Evolutionary conservation across 2,329 filamentous ascomycete species (phyloP), one percentile per base, ranked within the genome.

Genomic region (Penicillium hordei): DNA sequence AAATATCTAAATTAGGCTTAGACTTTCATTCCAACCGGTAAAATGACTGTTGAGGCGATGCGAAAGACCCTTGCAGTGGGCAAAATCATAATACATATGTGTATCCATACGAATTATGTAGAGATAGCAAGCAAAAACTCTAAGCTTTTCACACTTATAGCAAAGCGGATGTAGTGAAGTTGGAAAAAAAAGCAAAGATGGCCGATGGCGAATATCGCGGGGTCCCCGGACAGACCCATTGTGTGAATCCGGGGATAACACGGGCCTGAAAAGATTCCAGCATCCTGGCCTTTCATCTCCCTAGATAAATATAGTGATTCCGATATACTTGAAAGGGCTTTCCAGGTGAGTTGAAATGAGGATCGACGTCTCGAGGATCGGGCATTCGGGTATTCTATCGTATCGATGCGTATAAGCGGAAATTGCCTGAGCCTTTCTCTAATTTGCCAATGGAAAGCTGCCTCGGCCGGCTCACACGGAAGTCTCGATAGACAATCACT

Each of bases 181-280:
- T 8, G 3, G n/a, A 5, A 6, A 45, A 51, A 36, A 36, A 45
- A 52, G 33, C 52, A 36, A 33, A 23, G 34, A 36, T 45, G 25
- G 12, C 21, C 23, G 43, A 42, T 45, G n/a, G 17, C 19, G 9
- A 33, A 52, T 34, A 57, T 57, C 42, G 48, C 29, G 54, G 54
- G 54, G 54, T 50, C 40, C 33, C 45, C 44, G 19, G 27, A 55
- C 19, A 55, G 45, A 44, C 25, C 38, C 36, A 51, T 25, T 42
- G 44, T 42, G 19, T 17, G 7, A 46, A 33, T 46, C 44, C 19
- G 44, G 44, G 31, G 50, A 44, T 44, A 48, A 31, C 19, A 42
- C 33, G 34, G 44, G 17, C 19, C 15, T 4, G 33, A 43, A 13
- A 12, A 34, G 29, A 38, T 55, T 23, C 25, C 19, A 9, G 12